phyloP scores from a whole-genome alignment of 768 basidiomycete genomes.

The Russula abietina region DNA sequence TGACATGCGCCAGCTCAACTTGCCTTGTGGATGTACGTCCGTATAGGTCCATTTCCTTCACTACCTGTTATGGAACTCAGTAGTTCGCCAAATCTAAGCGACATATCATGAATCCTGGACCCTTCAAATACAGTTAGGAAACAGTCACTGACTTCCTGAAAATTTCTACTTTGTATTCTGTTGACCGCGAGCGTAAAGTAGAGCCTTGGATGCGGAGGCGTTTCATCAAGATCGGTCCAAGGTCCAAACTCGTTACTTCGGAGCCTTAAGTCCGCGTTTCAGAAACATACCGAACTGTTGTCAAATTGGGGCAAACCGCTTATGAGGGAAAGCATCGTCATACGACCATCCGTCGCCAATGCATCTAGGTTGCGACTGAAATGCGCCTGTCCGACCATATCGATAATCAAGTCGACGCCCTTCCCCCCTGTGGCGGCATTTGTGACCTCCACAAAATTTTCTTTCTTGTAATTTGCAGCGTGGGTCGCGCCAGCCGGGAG shows the following conservation, averaged over 20 bases:
- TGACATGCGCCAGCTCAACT: conserved; percentile 11
- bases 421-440: conserved; percentile 59
- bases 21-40: conserved; percentile 75
- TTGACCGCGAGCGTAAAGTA: conserved; percentile 69
- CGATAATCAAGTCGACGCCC: conserved; percentile 80
- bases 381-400: conserved; percentile 74
- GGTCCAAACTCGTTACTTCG: conserved; percentile 46
- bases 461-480: conserved; percentile 76
- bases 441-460: conserved; percentile 72
- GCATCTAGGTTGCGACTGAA: conserved; percentile 68
- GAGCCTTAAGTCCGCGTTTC: conserved; percentile 38
- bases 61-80: conserved; percentile 54
- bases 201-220: conserved; percentile 85
- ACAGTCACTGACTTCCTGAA: conserved; percentile 43
- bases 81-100: conserved; percentile 49
- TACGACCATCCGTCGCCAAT: conserved; percentile 65
- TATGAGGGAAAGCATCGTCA: conserved; percentile 60
- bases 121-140: neutral
- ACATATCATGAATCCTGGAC: conserved; percentile 13
- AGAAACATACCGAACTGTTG: conserved; percentile 20
- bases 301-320: conserved; percentile 45
- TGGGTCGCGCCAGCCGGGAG: conserved; percentile 67
- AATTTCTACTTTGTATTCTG: conserved; percentile 73
- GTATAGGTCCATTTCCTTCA: conserved; percentile 46
- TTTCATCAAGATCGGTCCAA: conserved; percentile 71